Percentiles rank a stretch among this genome's conserved stretches.
phyloP scores from a whole-genome alignment of 257 asterid genomes.

The Verbascum thapsus region DNA sequence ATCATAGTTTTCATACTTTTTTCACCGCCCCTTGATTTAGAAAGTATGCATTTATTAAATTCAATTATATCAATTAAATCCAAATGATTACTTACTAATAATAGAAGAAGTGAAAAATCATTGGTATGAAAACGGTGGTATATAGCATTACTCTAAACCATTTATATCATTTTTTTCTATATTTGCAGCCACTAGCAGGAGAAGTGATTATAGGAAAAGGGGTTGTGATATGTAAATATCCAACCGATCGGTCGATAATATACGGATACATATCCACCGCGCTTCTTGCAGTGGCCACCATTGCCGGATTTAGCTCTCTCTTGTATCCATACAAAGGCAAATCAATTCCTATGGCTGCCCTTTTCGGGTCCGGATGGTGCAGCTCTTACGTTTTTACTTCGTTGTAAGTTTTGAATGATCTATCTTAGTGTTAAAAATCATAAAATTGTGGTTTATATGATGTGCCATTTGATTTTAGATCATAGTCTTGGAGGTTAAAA shows the following conservation, averaged over 20 bases:
- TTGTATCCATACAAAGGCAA: slow-evolving; percentile 43
- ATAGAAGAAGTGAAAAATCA: too few relatives aligned
- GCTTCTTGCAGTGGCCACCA: slow-evolving; percentile 23
- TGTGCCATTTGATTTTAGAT: too few relatives aligned
- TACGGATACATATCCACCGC: slow-evolving; percentile 33
- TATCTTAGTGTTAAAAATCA: too few relatives aligned
- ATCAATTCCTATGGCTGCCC: slow-evolving; percentile 33
- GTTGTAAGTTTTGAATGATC: slow-evolving; percentile 25
- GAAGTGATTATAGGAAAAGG: slow-evolving; percentile 29
- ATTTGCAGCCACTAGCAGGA: slow-evolving; percentile 36
- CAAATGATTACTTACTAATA: too few relatives aligned
- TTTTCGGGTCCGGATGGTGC: slow-evolving; percentile 31
- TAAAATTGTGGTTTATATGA: too few relatives aligned
- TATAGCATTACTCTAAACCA: too few relatives aligned
- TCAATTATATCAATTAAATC: too few relatives aligned
- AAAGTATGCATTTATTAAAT: too few relatives aligned
- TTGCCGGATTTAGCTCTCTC: slow-evolving; percentile 33
- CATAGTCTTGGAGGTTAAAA: too few relatives aligned
- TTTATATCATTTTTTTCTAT: neutral
- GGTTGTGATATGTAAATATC: slow-evolving; percentile 36
- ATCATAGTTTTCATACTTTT: too few relatives aligned
- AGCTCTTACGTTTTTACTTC: slow-evolving; percentile 27
- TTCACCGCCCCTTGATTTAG: too few relatives aligned
- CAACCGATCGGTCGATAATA: slow-evolving; percentile 25
- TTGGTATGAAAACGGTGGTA: too few relatives aligned